Evolutionary conservation across 2,329 filamentous ascomycete genomes (phyloP), one percentile per base, ranked within the genome.

Genomic region (Phialophora tarda): DNA sequence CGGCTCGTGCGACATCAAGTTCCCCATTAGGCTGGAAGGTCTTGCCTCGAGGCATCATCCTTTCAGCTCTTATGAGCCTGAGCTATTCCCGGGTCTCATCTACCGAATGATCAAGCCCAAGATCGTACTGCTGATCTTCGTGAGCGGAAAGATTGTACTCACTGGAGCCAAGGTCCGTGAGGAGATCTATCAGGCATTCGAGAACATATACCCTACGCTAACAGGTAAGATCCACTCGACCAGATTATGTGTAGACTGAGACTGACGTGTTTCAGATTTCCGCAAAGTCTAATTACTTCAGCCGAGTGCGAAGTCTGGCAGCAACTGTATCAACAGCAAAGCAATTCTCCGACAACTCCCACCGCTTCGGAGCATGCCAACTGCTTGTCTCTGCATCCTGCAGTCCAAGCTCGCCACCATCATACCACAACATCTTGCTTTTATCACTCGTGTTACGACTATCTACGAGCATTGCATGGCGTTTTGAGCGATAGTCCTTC

Each of bases 81-180:
- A 99, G 78, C 81, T 99, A 79, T 99, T 98, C 87, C 95, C 95
- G 76, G 95, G 95, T 88, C 89, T 99, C 60, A 99, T 99, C 82
- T 99, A 99, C 83, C 93, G 95, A 79, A 99, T 99, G 95, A 97
- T 98, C 85, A 98, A 98, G 85, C 95, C 95, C 23, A 98, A 98
- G 88, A 97, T 98, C 73, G 94, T 98, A 62, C 88, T 98, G 28
- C 84, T 98, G 77, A 97, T 99, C 80, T 98, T 98, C 83, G 94
- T 98, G 75, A 95, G 91, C 76, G 95, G 94, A 77, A 98, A 98
- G 86, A 98, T 98, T 69, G 95, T 98, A 75, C 86, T 98, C 77
- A 98, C 95, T 50, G 95, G 95, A 76, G 95, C 95, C 73, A 98
- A 99, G 79, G 93, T 98, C 71, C 91, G 95, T 74, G 95, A 99